Evolutionary conservation across 2,329 filamentous ascomycete genomes (phyloP), one percentile per base, ranked within the genome.

Genomic region (Uncinocarpus reesii): DNA sequence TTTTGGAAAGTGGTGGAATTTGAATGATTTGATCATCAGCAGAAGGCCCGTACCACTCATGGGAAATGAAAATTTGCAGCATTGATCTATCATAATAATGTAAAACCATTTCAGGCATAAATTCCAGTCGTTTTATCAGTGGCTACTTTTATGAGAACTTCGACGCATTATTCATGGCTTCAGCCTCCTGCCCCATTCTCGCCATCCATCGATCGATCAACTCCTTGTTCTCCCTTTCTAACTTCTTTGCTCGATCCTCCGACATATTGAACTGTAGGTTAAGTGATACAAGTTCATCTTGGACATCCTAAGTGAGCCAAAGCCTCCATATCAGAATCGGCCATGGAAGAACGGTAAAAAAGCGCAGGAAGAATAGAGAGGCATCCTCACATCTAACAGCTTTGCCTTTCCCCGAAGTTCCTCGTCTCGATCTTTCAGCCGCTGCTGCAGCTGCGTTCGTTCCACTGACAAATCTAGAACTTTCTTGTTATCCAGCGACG

Each of bases 191-290:
- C 3, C 81, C 83, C 77, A 92, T 92, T 54, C 83, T 76, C 61
- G 79, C 80, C 84, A 96, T 89, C 87, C 89, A 96, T 47, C 92
- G 76, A 63, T 88, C 83, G 46, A 95, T 81, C 48, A 98, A 73
- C 56, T 95, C 85, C 61, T 86, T 81, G 62, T 96, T 96, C 64
- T 96, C 92, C 51, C 74, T 76, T 61, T 81, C 78, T 53, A 94
- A 71, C 65, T 80, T 81, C 61, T 83, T 80, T 23, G 77, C 74
- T 60, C 80, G 79, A 62, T 89, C 78, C 63, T 93, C 88, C 2
- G 83, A 81, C 72, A 95, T 79, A 57, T 92, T 88, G 36, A 95
- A 74, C 65, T 96, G 85, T 55, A 96, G 73, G 56, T 89, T 89
- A 40, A 95, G 69, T 1, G 86, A 83, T 43, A 94, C 81, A 66